Conservation (phyloP, 768 basidiomycete genomes). For the Floccularia luteovirens region DNA sequence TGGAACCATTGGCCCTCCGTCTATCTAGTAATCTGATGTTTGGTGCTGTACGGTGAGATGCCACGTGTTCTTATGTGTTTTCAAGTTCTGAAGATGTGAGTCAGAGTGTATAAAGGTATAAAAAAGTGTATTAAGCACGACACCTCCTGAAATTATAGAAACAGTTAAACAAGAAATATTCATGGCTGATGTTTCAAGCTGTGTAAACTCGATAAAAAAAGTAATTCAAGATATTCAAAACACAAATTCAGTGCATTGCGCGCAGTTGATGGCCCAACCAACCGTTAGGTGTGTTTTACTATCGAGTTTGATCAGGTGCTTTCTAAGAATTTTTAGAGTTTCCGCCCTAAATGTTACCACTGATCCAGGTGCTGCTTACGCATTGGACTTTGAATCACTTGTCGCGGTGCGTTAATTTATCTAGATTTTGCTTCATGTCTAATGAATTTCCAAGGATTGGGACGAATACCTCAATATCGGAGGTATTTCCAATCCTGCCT, state of each 20-base stretch:
- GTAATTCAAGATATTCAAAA: conserved; percentile 61
- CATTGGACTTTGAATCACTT: conserved; percentile 59
- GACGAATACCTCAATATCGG: conserved; percentile 49
- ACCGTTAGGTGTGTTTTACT: conserved; percentile 43
- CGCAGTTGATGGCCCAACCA: conserved; percentile 68
- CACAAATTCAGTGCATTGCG: conserved; percentile 31
- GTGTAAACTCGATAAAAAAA: conserved; percentile 73
- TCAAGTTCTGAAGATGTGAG: background rate
- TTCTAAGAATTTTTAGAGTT: conserved; percentile 22
- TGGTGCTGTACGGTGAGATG: conserved; percentile 71
- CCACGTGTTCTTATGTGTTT: background rate
- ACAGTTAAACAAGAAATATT: conserved; percentile 83
- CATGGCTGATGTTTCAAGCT: conserved; percentile 69
- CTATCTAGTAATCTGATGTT: conserved; percentile 87
- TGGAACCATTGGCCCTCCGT: conserved; percentile 79
- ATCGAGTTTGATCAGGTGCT: background rate
- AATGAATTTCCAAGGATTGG: conserved; percentile 40
- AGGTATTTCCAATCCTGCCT: conserved; percentile 17
- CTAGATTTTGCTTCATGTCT: background rate
- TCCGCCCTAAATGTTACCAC: conserved; percentile 43
- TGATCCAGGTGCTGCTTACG: conserved; percentile 40
- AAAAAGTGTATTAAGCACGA: too few relatives aligned
- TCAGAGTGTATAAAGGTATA: conserved; percentile 35
- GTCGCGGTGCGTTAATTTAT: conserved; percentile 39
- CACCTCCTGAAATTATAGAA: too few relatives aligned